These are phyloP conservation scores for Dicorynia guianensis DNA, from an alignment of 306 rosid species.

Conservation along the genomic window DNA sequence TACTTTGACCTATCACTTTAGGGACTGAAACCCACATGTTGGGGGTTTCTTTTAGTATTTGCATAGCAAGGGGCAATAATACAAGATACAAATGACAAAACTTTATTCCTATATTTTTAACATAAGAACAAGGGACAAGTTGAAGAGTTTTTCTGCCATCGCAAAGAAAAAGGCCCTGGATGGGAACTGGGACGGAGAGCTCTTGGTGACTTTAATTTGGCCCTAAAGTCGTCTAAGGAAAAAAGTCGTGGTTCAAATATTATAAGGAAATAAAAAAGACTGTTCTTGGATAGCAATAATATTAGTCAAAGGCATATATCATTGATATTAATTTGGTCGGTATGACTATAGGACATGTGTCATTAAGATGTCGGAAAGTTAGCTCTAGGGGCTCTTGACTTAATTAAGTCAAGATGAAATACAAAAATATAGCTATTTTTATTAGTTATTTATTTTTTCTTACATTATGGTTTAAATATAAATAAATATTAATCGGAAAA, in stretches of 20 bases:
- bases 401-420: neutral
- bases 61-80: neutral
- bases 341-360: neutral
- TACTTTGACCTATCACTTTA: slow-evolving; percentile 46
- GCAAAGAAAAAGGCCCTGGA: neutral
- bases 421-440: neutral
- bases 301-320: slow-evolving; percentile 7
- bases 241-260: neutral
- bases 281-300: neutral
- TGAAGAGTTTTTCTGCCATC: neutral
- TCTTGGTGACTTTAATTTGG: slow-evolving; percentile 23
- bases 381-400: neutral
- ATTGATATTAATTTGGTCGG: neutral
- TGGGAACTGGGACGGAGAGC: slow-evolving; percentile 22
- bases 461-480: too few relatives aligned
- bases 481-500: too few relatives aligned
- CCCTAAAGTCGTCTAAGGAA: neutral
- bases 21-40: slow-evolving; percentile 41
- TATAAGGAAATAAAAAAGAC: neutral
- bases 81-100: neutral
- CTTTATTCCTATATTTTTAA: neutral
- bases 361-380: neutral
- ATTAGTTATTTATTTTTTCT: too few relatives aligned
- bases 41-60: slow-evolving; percentile 26
- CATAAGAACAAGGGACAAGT: neutral